phyloP scores from a whole-genome alignment of 805 yeast genomes.

The Metschnikowia hibisci region DNA sequence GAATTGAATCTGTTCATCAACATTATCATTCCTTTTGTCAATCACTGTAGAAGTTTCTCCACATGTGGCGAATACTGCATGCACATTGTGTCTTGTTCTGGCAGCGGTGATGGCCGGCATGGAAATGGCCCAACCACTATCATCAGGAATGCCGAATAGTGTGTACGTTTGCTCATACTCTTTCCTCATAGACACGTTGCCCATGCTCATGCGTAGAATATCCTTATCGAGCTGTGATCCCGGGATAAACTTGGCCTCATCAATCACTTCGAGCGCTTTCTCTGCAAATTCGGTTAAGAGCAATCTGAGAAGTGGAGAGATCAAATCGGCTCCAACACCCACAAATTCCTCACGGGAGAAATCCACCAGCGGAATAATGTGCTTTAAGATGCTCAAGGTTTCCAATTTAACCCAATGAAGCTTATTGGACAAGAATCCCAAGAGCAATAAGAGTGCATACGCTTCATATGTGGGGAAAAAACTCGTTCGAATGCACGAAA shows the following conservation, averaged over 20 bases:
- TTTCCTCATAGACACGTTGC: conserved; percentile 70
- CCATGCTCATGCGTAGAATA: conserved; percentile 86
- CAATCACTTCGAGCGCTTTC: conserved; percentile 84
- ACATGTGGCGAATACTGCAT: conserved; percentile 91
- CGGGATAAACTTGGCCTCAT: conserved; percentile 77
- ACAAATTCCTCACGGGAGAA: conserved; percentile 71
- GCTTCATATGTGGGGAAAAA: conserved; percentile 77
- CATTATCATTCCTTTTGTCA: conserved; percentile 20
- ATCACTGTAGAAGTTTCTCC: conserved; percentile 36
- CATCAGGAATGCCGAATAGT: conserved; percentile 90
- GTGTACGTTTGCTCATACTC: conserved; percentile 86
- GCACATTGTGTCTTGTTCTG: conserved; percentile 86
- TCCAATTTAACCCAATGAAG: conserved; percentile 77
- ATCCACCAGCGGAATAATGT: conserved; percentile 73
- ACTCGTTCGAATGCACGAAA: conserved; percentile 59
- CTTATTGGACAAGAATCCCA: conserved; percentile 77
- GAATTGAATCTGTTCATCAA: conserved; percentile 45
- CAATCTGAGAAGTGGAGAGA: conserved; percentile 82
- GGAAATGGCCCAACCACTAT: conserved; percentile 95
- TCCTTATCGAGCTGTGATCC: conserved; percentile 90
- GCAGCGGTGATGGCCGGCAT: conserved; percentile 92
- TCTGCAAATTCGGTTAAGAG: conserved; percentile 82
- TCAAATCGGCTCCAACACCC: conserved; percentile 92
- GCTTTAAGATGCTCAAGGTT: conserved; percentile 70
- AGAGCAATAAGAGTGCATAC: conserved; percentile 64